Base-by-base conservation (phyloP, 306 rosid species). In the Neltuma alba region DNA sequence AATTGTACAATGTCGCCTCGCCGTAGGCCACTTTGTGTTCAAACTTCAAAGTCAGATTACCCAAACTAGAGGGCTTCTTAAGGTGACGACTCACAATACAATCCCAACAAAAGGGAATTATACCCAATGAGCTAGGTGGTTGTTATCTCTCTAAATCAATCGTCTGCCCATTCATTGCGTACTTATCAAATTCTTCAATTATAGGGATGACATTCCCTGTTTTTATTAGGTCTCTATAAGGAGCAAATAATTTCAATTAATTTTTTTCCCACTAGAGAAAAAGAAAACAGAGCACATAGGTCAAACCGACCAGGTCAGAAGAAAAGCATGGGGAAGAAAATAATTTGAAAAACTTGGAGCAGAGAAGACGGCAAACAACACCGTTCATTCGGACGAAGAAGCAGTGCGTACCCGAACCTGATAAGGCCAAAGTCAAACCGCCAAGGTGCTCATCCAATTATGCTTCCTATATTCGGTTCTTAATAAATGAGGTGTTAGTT, bases 231-330 rank as follows among this genome's bases (percentile, higher is more conserved):
- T n/a, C 42, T 2, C 7, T 1, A 63, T n/a, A 63, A 30, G 20
- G 20, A 20, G 31, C n/a, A 16, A 0, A 23, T 5, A 28, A 55
- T 21, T 23, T 40, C 2, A 10, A 40, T 67, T 67, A 21, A 40
- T 2, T 7, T 2, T 2, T 54, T 21, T 21, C 28, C 13, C 11
- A 54, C 21, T 21, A 9, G 61, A 20, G 3, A 50, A 9, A 3
- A 57, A 57, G 2, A 8, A 16, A 13, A 15, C 41, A 61, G 47
- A 9, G 21, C 33, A 25, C 2, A 72, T 23, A 81, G 82, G 89
- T 89, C 93, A 91, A 89, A 88, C 93, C 92, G 92, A 83, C 92
- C 65, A 16, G 78, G 81, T 77, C 83, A 79, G 67, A 79, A 78
- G 79, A 60, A 40, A 45, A 33, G 13, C 37, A 65, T 80, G 78